phyloP scores from a whole-genome alignment of 768 basidiomycete species.

The Tulasnella sp. region DNA sequence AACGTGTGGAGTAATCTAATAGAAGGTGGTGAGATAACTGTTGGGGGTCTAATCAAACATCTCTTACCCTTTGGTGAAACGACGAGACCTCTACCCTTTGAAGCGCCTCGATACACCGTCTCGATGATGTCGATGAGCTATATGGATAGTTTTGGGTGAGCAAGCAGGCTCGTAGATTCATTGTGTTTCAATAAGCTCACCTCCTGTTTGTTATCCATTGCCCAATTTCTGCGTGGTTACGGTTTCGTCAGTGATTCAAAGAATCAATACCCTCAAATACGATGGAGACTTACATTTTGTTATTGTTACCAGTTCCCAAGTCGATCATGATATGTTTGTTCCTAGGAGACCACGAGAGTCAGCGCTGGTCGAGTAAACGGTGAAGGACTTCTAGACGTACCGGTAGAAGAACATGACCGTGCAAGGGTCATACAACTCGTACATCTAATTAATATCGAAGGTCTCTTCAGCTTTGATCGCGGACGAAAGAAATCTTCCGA shows the following conservation, averaged over 20 bases:
- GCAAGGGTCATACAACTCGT: slow-evolving; percentile 94
- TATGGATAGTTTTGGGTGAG: neutral
- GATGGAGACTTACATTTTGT: slow-evolving; percentile 74
- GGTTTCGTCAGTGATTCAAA: neutral
- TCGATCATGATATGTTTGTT: slow-evolving; percentile 99
- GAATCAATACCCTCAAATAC: neutral
- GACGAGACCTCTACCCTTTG: slow-evolving; percentile 95
- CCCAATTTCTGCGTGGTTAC: slow-evolving; percentile 71
- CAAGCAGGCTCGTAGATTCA: neutral
- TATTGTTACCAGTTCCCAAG: slow-evolving; percentile 98
- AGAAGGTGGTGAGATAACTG: neutral
- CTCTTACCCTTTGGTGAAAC: slow-evolving; percentile 85
- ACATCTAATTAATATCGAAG: slow-evolving; percentile 62
- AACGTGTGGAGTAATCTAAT: slow-evolving; percentile 73
- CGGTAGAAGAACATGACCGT: slow-evolving; percentile 99
- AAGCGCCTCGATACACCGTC: slow-evolving; percentile 95
- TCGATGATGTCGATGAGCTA: slow-evolving; percentile 97
- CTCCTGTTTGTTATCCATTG: slow-evolving; percentile 98
- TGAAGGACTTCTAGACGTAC: slow-evolving; percentile 43
- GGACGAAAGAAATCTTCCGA: slow-evolving; percentile 22
- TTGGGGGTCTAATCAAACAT: neutral
- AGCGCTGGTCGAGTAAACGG: slow-evolving; percentile 17
- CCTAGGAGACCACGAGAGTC: slow-evolving; percentile 36
- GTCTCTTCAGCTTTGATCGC: neutral
- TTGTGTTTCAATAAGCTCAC: slow-evolving; percentile 33